phyloP scores from a whole-genome alignment of 805 yeast genomes.

The Suhomyces emberorum region DNA sequence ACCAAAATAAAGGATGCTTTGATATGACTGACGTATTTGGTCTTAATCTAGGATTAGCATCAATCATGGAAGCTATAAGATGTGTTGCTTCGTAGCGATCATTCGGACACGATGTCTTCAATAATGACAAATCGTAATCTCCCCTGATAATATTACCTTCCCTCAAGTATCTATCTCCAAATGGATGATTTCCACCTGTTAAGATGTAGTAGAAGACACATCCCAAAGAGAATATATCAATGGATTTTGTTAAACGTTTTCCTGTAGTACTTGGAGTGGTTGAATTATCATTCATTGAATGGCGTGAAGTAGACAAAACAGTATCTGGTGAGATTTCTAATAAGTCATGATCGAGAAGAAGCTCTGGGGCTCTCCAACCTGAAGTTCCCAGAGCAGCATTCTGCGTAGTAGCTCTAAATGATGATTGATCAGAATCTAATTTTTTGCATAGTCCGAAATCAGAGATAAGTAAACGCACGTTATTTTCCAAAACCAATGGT shows the following conservation, averaged over 20 bases:
- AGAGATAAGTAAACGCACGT: slow-evolving; percentile 72
- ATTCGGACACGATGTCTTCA: slow-evolving; percentile 38
- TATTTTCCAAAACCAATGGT: slow-evolving; percentile 9
- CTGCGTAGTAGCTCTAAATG: slow-evolving; percentile 87
- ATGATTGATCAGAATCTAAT: slow-evolving; percentile 86
- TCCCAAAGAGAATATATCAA: slow-evolving; percentile 92
- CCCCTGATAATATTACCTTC: slow-evolving; percentile 85
- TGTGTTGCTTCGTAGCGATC: slow-evolving; percentile 66
- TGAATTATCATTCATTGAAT: slow-evolving; percentile 9
- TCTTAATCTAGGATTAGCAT: slow-evolving; percentile 59
- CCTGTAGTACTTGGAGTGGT: slow-evolving; percentile 8
- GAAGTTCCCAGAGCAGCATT: slow-evolving; percentile 90
- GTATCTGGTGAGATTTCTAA: slow-evolving; percentile 38
- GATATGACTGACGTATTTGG: slow-evolving; percentile 69
- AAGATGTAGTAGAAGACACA: slow-evolving; percentile 89
- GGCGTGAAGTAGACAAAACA: slow-evolving; percentile 15
- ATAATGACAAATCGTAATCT: slow-evolving; percentile 47
- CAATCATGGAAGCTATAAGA: slow-evolving; percentile 70
- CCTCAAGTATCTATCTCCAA: slow-evolving; percentile 85
- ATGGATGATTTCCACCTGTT: slow-evolving; percentile 85
- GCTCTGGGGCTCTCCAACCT: slow-evolving; percentile 98
- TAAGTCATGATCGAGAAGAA: slow-evolving; percentile 45
- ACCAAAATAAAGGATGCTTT: slow-evolving; percentile 90
- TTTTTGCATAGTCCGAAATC: slow-evolving; percentile 96
- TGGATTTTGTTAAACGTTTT: slow-evolving; percentile 77